Evolutionary conservation across 2,329 filamentous ascomycete species (phyloP).

Genomic region (Mycogone perniciosa): DNA sequence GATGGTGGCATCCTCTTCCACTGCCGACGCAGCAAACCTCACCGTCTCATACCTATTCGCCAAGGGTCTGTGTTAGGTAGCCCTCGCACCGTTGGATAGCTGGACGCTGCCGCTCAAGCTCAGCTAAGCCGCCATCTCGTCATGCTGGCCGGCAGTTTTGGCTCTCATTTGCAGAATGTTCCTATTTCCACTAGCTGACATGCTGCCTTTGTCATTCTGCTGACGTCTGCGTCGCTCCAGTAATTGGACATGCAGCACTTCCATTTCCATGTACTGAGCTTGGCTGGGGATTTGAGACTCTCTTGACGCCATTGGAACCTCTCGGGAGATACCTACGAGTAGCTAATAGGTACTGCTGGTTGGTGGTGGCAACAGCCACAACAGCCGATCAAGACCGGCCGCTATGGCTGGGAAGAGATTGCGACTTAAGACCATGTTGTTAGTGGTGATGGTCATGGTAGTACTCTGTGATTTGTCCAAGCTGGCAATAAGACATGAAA

Average conservation of each 20-base stretch:
- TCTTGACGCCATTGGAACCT: conserved; percentile 11
- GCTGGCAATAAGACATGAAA: neutral
- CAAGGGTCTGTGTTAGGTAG: conserved; percentile 36
- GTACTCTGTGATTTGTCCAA: no score
- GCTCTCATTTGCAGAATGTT: no score
- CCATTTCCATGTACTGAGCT: conserved; percentile 40
- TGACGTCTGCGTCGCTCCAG: conserved; percentile 32
- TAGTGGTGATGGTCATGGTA: neutral
- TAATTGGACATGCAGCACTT: conserved; percentile 37
- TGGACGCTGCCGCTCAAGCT: conserved; percentile 46
- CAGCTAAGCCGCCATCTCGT: conserved; percentile 42
- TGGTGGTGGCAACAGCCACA: conserved; percentile 26
- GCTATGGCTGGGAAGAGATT: conserved; percentile 22
- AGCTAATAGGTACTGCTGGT: conserved; percentile 19
- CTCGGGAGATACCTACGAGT: conserved; percentile 16
- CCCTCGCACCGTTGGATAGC: conserved; percentile 38
- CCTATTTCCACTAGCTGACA: no score
- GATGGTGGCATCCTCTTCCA: conserved; percentile 40
- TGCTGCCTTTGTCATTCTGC: conserved; percentile 26
- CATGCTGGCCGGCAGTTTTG: conserved; percentile 31
- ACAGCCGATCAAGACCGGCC: conserved; percentile 26
- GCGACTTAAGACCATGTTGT: conserved; percentile 28
- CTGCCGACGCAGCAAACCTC: conserved; percentile 40
- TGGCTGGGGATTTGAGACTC: conserved; percentile 32
- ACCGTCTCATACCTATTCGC: conserved; percentile 42